These are phyloP conservation scores for Colletotrichum ledebouriae DNA, from an alignment of 2,329 filamentous ascomycete species.

Conservation along the genomic window DNA sequence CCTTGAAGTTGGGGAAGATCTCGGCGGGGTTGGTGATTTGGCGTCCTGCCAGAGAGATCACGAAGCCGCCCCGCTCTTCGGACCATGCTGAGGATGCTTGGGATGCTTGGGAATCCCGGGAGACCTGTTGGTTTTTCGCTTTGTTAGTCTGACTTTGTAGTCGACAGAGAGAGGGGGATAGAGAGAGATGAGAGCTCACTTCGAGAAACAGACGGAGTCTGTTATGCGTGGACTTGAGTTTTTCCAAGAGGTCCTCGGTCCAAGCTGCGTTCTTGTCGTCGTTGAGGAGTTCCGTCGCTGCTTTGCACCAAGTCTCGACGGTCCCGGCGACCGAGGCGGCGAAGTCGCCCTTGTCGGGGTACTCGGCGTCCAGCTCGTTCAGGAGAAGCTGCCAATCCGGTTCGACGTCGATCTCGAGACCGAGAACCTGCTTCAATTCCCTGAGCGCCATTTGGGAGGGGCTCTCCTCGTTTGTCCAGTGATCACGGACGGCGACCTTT, in stretches of 20 bases:
- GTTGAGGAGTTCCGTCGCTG: slow-evolving; percentile 57
- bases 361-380: slow-evolving; percentile 53
- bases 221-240: slow-evolving; percentile 43
- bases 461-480: slow-evolving; percentile 54
- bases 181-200: slow-evolving; percentile 45
- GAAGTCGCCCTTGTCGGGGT: slow-evolving; percentile 57
- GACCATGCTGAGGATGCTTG: slow-evolving; percentile 56
- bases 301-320: slow-evolving; percentile 56
- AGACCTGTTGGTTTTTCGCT: slow-evolving; percentile 39
- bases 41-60: slow-evolving; percentile 54
- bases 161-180: not conserved
- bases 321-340: slow-evolving; percentile 53
- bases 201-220: slow-evolving; percentile 54
- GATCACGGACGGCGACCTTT: slow-evolving; percentile 58
- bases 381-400: slow-evolving; percentile 61
- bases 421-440: slow-evolving; percentile 52
- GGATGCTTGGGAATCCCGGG: slow-evolving; percentile 47
- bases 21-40: slow-evolving; percentile 50
- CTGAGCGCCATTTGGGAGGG: slow-evolving; percentile 51
- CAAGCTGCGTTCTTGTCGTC: slow-evolving; percentile 55
- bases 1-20: slow-evolving; percentile 53
- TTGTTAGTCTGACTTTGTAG: not conserved
- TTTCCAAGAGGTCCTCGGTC: slow-evolving; percentile 58
- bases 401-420: slow-evolving; percentile 54
- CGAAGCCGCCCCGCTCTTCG: slow-evolving; percentile 52